Evolutionary conservation across 2,329 filamentous ascomycete species (phyloP).

Genomic region (Alternaria sp.): DNA sequence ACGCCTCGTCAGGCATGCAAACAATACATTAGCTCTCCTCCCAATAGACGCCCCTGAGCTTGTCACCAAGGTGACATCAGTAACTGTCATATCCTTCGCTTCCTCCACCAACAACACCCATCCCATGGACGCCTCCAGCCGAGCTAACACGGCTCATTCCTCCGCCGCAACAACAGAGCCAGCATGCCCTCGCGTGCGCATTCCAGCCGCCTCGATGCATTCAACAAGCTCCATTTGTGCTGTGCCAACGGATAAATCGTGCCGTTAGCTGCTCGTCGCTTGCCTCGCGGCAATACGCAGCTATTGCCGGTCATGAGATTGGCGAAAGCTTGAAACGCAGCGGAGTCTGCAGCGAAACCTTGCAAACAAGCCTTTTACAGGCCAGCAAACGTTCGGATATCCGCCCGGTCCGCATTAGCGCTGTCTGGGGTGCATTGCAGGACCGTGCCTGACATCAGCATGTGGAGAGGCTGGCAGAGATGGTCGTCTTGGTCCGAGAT

Average conservation of each 20-base stretch:
- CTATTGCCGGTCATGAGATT: conserved; percentile 6
- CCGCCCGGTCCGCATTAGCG: not conserved
- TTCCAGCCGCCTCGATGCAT: not conserved
- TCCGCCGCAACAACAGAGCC: not conserved
- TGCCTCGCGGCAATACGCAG: not conserved
- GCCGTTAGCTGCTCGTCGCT: not conserved
- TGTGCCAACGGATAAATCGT: conserved; percentile 7
- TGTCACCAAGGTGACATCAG: not conserved
- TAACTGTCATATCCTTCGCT: not conserved
- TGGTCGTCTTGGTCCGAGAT: not conserved
- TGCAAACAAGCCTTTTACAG: not conserved
- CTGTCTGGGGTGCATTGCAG: conserved; percentile 17
- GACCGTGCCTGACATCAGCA: conserved; percentile 14
- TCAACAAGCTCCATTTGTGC: not conserved
- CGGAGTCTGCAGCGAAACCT: not conserved
- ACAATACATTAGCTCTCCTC: not conserved
- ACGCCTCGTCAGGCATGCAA: not conserved
- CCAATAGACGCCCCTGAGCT: not conserved
- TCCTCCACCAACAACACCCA: not conserved
- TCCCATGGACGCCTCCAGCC: not conserved
- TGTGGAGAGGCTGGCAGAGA: conserved; percentile 1
- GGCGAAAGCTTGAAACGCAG: not conserved
- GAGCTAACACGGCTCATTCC: not conserved
- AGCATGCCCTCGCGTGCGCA: not conserved
- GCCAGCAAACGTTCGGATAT: not conserved